Percentiles rank a stretch among this genome's conserved stretches.
Conservation (phyloP, 345 rosid genomes). For the Syzygium jambos region DNA sequence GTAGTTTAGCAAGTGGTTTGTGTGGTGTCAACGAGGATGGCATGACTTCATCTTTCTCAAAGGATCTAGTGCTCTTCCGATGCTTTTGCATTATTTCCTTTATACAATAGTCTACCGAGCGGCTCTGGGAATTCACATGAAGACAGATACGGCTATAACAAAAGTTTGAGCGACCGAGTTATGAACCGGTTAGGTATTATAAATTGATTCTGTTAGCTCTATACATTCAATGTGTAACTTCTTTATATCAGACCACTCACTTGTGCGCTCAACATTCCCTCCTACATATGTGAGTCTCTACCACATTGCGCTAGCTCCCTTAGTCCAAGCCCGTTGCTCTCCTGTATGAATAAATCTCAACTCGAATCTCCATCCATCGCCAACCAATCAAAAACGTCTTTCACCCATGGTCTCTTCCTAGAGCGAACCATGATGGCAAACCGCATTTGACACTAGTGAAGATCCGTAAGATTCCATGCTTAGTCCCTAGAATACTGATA, state of each 20-base stretch:
- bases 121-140: not conserved
- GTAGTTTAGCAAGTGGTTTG: not conserved
- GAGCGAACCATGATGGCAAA: not conserved
- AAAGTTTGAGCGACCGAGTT: not conserved
- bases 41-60: not conserved
- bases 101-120: not conserved
- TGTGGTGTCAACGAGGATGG: not conserved
- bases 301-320: not conserved
- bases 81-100: not conserved
- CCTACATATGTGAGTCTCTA: not conserved
- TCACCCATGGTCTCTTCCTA: not conserved
- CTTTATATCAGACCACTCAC: not conserved
- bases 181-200: not conserved
- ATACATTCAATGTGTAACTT: not conserved
- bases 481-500: not conserved
- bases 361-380: not conserved
- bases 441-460: not conserved
- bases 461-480: not conserved
- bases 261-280: not conserved
- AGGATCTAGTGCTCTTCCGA: not conserved
- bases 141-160: not conserved
- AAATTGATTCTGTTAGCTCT: not conserved
- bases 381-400: not conserved
- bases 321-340: not conserved
- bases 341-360: not conserved